Conservation (phyloP, 352 stramenopile species). For the Albugo laibachii region DNA sequence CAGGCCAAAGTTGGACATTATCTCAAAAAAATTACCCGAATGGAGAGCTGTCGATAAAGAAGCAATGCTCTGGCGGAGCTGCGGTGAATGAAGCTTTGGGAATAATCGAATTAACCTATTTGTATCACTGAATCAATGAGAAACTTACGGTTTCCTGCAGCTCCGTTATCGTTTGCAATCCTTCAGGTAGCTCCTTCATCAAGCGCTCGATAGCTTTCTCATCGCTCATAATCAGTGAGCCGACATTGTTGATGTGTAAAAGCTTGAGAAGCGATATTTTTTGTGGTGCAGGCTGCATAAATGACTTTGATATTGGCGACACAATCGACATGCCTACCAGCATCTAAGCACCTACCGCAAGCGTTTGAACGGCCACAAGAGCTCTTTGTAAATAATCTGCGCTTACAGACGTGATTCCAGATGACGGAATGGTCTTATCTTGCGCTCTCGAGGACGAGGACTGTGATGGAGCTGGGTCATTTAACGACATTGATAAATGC, state of each 20-base stretch:
- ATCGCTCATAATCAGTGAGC: conserved; percentile 36
- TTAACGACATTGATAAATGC: no score
- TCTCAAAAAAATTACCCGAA: conserved; percentile 78
- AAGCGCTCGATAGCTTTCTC: conserved; percentile 26
- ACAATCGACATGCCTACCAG: no score
- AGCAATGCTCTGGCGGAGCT: conserved; percentile 78
- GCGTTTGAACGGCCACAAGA: no score
- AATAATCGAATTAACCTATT: not conserved
- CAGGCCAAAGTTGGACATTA: conserved; percentile 82
- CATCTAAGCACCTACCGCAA: no score
- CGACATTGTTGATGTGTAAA: conserved; percentile 1
- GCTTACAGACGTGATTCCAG: no score
- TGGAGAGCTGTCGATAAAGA: conserved; percentile 69
- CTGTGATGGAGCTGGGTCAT: no score
- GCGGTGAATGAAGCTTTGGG: conserved; percentile 44
- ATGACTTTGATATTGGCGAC: no score
- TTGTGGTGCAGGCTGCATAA: no score
- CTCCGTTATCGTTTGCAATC: conserved; percentile 49
- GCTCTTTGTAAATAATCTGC: no score
- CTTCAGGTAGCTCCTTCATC: conserved; percentile 56
- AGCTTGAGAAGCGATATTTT: no score
- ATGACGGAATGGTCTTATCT: no score
- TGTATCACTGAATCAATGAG: not conserved
- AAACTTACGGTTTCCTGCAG: conserved; percentile 39
- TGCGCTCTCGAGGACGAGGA: no score